Percentiles rank a stretch among this genome's conserved stretches.
phyloP scores from a whole-genome alignment of 176 grass and related monocot genomes.

The Carex cristatella region DNA sequence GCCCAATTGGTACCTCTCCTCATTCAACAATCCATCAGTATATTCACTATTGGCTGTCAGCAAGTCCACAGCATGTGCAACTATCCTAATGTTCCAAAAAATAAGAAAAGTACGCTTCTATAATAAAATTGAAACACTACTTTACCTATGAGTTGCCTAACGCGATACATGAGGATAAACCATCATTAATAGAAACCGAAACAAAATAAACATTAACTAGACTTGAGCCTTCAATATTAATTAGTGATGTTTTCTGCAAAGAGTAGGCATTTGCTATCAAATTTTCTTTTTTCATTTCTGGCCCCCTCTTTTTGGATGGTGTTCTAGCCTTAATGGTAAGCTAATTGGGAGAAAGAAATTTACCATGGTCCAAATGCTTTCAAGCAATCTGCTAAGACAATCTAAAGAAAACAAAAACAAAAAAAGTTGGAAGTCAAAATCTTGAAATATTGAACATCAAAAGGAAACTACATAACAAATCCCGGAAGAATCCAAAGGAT shows the following conservation, averaged over 20 bases:
- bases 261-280: not conserved
- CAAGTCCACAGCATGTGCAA: slow-evolving; percentile 81
- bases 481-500: not conserved
- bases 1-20: slow-evolving; percentile 66
- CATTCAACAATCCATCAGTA: slow-evolving; percentile 72
- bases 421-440: slow-evolving; percentile 19
- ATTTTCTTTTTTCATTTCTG: not conserved
- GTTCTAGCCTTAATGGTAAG: not conserved
- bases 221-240: not conserved
- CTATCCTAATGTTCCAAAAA: slow-evolving; percentile 60
- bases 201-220: not conserved
- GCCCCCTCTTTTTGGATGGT: not conserved
- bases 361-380: slow-evolving; percentile 89
- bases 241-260: not conserved
- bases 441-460: not conserved
- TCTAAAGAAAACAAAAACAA: slow-evolving; percentile 45
- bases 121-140: not conserved
- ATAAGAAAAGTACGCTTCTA: slow-evolving; percentile 5
- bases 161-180: not conserved
- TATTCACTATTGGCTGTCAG: slow-evolving; percentile 77
- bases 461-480: not conserved
- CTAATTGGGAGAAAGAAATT: slow-evolving; percentile 11
- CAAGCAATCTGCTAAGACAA: slow-evolving; percentile 85
- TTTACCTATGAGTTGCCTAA: slow-evolving; percentile 4
- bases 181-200: not conserved